Evolutionary conservation across 208 protist genomes (phyloP), one percentile per base, ranked within the genome.

Genomic region (Trichomonas tenax): DNA sequence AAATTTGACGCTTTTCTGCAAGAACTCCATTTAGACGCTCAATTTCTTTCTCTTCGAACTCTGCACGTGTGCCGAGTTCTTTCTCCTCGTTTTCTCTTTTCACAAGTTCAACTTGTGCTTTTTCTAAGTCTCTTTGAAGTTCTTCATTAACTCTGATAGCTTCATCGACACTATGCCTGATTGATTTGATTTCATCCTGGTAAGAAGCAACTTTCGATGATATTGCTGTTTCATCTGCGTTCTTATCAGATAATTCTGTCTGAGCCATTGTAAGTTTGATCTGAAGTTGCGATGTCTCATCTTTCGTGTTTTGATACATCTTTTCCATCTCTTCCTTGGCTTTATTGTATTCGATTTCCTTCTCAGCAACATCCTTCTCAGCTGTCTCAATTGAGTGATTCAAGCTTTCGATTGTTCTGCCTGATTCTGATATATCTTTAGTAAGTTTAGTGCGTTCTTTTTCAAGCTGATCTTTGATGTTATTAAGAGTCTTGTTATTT

Each of bases 221-320:
- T 82, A 48, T 36, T 96, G 46, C 0, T 21, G 4, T 0, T 58
- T n/a, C n/a, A 46, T 95, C 0, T 86, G 17, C 45, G 96, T 38
- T 96, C 10, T 89, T 95, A 26, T 15, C 0, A 23, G 40, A 11
- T 17, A 84, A 72, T 51, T 96, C 38, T 41, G 84, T 97, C 93
- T 97, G 96, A 40, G 0, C 21, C 63, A 95, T 34, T 97, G 96
- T 15, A 15, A 96, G 63, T 72, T 97, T 38, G 0, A n/a, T 6
- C 82, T 81, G 63, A 36, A 96, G 40, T 41, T 97, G 38, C 96
- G 97, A 8, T 31, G 88, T 48, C 51, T 96, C 46, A 40, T 96
- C 34, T 97, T 97, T 82, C 0, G n/a, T 41, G 34, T 63, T 41
- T 95, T 95, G 46, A 23, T 38, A 63, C n/a, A 63, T 46, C 38